Conservation (phyloP, 495 filamentous ascomycete species). For the Aspergillus egyptiacus region DNA sequence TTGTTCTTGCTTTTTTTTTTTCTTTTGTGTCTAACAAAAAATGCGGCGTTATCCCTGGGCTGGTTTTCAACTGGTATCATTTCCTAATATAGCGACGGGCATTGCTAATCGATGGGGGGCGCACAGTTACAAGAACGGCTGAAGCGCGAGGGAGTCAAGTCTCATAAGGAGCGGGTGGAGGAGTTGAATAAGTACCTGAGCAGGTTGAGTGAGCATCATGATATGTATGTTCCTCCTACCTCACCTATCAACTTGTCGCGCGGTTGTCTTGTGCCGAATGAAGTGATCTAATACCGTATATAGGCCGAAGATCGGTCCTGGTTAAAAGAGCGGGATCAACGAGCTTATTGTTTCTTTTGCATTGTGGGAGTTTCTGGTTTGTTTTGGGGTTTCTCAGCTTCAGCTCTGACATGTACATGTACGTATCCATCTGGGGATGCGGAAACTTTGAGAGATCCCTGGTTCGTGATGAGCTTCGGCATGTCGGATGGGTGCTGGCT, state of each 20-base stretch:
- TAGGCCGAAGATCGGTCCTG: conserved; percentile 70
- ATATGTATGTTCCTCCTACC: conserved; percentile 59
- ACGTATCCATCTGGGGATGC: background rate
- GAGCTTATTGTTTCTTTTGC: background rate
- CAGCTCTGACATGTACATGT: conserved; percentile 1
- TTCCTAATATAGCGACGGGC: background rate
- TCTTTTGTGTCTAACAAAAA: background rate
- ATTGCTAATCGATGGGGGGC: conserved; percentile 2
- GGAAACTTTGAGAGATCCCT: background rate
- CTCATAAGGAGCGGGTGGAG: conserved; percentile 94
- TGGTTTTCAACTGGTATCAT: background rate
- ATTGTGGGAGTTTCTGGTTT: no score
- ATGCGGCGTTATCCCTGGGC: background rate
- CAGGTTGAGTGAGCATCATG: conserved; percentile 90
- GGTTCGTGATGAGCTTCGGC: background rate
- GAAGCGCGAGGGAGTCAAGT: conserved; percentile 79
- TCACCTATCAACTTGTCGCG: no score
- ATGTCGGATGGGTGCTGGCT: conserved; percentile 15
- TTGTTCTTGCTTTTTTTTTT: background rate
- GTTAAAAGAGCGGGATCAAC: conserved; percentile 34
- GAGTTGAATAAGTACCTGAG: conserved; percentile 91
- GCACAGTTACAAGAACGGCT: conserved; percentile 57
- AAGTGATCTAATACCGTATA: conserved; percentile 8
- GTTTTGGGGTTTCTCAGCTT: background rate
- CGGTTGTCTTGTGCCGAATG: background rate